phyloP scores from a whole-genome alignment of 2,329 filamentous ascomycete genomes.

The Rutstroemia sp. region DNA sequence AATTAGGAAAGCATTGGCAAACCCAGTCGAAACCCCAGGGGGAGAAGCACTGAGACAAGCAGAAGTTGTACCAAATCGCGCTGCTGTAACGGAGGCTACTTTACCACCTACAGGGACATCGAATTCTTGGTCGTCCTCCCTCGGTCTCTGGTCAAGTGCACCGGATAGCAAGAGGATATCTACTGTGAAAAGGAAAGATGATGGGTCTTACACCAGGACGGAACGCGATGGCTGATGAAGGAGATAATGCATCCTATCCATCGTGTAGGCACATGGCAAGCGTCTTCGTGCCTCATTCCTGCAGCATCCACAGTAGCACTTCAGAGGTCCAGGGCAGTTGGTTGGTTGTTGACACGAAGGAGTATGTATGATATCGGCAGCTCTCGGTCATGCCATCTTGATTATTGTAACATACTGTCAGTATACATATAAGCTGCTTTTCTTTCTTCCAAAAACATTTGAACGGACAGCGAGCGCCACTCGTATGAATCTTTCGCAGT shows the following conservation, averaged over 20 bases:
- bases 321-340: too few relatives aligned
- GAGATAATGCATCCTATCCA: too few relatives aligned
- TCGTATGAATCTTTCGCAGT: too few relatives aligned
- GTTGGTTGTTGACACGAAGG: too few relatives aligned
- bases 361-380: too few relatives aligned
- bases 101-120: slow-evolving; percentile 12
- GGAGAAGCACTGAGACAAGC: slow-evolving; percentile 12
- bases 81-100: slow-evolving; percentile 14
- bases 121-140: slow-evolving; percentile 21
- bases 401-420: too few relatives aligned
- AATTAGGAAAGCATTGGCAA: slow-evolving; percentile 14
- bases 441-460: too few relatives aligned
- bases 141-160: slow-evolving; percentile 13
- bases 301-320: too few relatives aligned
- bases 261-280: not conserved
- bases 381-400: too few relatives aligned
- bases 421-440: too few relatives aligned
- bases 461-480: too few relatives aligned
- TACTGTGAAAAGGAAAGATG: not conserved
- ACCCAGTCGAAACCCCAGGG: slow-evolving; percentile 5
- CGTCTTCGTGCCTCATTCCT: not conserved
- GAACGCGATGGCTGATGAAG: too few relatives aligned
- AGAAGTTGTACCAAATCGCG: slow-evolving; percentile 19
- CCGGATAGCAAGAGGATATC: not conserved
- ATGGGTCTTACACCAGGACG: not conserved